Evolutionary conservation across 768 basidiomycete genomes (phyloP).

Genomic region (Cubamyces sp.): DNA sequence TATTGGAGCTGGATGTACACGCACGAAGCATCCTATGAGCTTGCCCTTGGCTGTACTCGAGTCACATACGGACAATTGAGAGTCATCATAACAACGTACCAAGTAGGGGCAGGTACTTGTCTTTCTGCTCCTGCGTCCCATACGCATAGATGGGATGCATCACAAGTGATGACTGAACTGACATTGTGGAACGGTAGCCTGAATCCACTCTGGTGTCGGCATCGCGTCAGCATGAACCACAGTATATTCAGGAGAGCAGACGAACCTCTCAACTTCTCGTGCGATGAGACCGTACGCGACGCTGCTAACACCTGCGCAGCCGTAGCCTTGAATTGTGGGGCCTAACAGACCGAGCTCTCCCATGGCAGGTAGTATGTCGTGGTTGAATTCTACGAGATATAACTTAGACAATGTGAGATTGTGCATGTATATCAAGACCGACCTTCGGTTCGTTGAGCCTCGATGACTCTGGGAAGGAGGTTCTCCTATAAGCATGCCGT

Average conservation of each 20-base stretch:
- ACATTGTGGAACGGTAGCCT: slow-evolving; percentile 92
- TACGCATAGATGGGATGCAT: slow-evolving; percentile 95
- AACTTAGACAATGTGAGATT: not conserved
- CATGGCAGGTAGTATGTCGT: slow-evolving; percentile 83
- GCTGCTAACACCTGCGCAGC: slow-evolving; percentile 88
- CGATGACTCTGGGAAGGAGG: slow-evolving; percentile 83
- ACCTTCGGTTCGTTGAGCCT: slow-evolving; percentile 91
- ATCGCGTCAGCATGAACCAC: not conserved
- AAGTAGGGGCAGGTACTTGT: slow-evolving; percentile 84
- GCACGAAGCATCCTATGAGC: slow-evolving; percentile 88
- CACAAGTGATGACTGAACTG: slow-evolving; percentile 93
- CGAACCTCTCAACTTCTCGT: slow-evolving; percentile 88
- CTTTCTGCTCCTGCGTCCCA: slow-evolving; percentile 88
- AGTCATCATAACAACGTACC: slow-evolving; percentile 45
- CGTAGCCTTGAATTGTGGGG: slow-evolving; percentile 91
- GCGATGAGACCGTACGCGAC: slow-evolving; percentile 96
- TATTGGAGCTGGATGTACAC: slow-evolving; percentile 35
- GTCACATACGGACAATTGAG: not conserved
- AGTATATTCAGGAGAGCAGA: not conserved
- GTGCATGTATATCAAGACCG: slow-evolving; percentile 22
- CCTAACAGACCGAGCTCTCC: slow-evolving; percentile 89
- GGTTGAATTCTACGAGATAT: slow-evolving; percentile 65
- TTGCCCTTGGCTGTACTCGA: slow-evolving; percentile 71
- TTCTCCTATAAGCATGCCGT: slow-evolving; percentile 61
- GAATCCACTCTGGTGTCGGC: slow-evolving; percentile 76